phyloP scores from a whole-genome alignment of 148 eudicot species.

The Vaccinium corymbosum region DNA sequence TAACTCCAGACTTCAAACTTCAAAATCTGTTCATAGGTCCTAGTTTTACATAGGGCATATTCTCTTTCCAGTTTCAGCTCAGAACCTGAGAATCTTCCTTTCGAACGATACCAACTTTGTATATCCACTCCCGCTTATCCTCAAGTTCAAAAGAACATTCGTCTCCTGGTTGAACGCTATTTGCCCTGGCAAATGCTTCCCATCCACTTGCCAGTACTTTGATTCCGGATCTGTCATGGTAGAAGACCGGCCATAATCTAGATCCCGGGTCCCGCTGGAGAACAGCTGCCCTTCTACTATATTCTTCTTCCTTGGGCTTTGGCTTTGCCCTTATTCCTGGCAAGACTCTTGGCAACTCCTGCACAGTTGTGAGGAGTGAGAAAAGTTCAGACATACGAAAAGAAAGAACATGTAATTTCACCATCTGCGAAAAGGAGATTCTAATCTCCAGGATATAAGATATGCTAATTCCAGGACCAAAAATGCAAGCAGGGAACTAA shows the following conservation, averaged over 20 bases:
- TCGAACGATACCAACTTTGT: constrained; percentile 21
- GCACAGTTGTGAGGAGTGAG: constrained; percentile 13
- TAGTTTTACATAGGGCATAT: no score
- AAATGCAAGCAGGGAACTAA: background rate
- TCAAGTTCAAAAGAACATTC: constrained; percentile 36
- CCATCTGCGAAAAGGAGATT: background rate
- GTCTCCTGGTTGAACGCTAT: constrained; percentile 45
- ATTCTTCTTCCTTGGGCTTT: background rate
- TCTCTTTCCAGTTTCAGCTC: background rate
- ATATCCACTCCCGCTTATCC: constrained; percentile 18
- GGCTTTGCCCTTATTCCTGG: background rate
- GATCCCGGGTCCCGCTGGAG: constrained; percentile 29
- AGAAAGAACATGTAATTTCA: background rate
- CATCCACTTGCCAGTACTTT: constrained; percentile 47
- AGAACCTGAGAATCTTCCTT: background rate
- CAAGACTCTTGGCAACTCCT: constrained; percentile 50
- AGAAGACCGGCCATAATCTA: constrained; percentile 50
- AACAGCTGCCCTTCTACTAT: constrained; percentile 21
- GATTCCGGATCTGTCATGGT: constrained; percentile 21
- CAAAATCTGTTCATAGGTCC: no score
- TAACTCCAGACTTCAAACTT: no score
- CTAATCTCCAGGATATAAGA: background rate
- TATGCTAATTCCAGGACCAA: background rate
- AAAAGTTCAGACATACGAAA: background rate
- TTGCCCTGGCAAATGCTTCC: constrained; percentile 38